Conservation (phyloP, 768 basidiomycete genomes). For the Trametes maxima region DNA sequence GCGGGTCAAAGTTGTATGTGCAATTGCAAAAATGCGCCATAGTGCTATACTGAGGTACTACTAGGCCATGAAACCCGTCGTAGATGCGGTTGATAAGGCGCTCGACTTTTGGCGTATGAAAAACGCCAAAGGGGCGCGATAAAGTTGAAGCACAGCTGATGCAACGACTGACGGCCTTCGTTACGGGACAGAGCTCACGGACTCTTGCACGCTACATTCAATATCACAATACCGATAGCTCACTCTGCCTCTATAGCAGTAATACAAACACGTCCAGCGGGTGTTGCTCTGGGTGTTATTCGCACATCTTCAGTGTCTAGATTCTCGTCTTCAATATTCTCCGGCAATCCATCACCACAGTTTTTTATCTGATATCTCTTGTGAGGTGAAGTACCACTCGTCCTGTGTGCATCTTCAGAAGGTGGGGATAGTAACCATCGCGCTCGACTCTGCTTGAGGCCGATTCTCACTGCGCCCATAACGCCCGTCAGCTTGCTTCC, state of each 20-base stretch:
- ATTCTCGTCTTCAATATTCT: too few species aligned
- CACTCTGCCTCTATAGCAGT: slow-evolving; percentile 5
- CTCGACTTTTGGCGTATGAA: slow-evolving; percentile 48
- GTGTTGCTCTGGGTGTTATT: background rate
- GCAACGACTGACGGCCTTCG: background rate
- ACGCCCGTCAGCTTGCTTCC: background rate
- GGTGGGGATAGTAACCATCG: too few species aligned
- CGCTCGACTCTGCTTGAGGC: too few species aligned
- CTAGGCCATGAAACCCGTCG: slow-evolving; percentile 76
- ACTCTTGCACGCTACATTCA: slow-evolving; percentile 16
- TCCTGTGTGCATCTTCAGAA: too few species aligned
- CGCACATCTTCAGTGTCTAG: background rate
- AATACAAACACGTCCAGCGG: slow-evolving; percentile 1
- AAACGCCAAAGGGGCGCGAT: slow-evolving; percentile 23
- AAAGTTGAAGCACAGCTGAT: background rate
- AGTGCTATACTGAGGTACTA: background rate
- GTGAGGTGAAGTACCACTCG: too few species aligned
- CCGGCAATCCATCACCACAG: too few species aligned
- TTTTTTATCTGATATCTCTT: too few species aligned
- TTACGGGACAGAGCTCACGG: slow-evolving; percentile 5
- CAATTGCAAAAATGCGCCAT: background rate
- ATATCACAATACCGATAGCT: slow-evolving; percentile 7
- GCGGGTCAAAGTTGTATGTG: slow-evolving; percentile 65
- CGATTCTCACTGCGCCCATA: background rate
- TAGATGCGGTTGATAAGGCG: slow-evolving; percentile 75